Evolutionary conservation across 306 rosid genomes (phyloP).

Genomic region (Mucuna pruriens): DNA sequence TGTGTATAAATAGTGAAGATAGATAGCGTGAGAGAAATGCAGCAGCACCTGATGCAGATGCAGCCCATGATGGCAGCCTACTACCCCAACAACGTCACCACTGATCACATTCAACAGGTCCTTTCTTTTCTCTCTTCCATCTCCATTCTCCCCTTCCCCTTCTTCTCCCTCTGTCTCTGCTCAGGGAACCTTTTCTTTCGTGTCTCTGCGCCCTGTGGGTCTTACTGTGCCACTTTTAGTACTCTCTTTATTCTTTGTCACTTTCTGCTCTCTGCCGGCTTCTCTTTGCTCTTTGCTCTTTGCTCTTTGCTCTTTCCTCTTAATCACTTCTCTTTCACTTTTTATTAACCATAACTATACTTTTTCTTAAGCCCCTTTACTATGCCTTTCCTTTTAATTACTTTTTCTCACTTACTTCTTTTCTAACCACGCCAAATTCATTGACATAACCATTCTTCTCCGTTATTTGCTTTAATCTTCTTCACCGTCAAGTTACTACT

Average conservation of each 20-base stretch:
- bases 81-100: conserved; percentile 93
- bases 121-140: conserved; percentile 19
- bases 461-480: no score
- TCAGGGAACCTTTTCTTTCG: not conserved
- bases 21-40: conserved; percentile 60
- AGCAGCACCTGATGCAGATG: conserved; percentile 99
- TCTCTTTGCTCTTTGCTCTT: no score
- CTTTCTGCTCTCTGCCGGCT: no score
- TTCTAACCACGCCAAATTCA: no score
- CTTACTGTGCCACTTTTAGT: conserved; percentile 33
- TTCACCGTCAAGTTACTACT: no score
- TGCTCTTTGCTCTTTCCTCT: no score
- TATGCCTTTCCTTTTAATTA: not conserved
- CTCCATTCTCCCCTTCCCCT: not conserved
- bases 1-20: not conserved
- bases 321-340: not conserved
- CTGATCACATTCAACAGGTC: conserved; percentile 99
- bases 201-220: conserved; percentile 33
- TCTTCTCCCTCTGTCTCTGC: not conserved
- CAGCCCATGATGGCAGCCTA: conserved; percentile 99
- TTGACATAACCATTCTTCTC: not conserved
- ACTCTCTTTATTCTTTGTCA: conserved; percentile 14
- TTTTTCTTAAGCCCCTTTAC: not conserved
- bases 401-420: not conserved
- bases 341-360: not conserved